Base-by-base conservation (phyloP, 169 alveolate species). In the Haemoproteus tartakovskyi region DNA sequence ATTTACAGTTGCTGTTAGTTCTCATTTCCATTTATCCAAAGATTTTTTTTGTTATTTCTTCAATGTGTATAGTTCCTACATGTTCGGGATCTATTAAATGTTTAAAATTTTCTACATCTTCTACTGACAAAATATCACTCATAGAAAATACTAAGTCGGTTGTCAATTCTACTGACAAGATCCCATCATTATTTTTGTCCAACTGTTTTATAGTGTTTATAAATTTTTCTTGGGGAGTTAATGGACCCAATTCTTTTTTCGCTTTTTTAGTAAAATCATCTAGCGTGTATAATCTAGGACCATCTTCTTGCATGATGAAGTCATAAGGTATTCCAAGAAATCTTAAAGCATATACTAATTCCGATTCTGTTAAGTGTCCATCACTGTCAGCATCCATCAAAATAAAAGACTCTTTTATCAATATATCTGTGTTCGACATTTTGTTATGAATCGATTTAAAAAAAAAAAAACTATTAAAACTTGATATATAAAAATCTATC, bases 311-410 rank as follows among this genome's bases (percentile, higher is more conserved):
- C 60, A 54, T 5, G 12, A 33, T 26, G 56, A 18, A 38, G 43
- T 67, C 74, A 12, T 26, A 27, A 36, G 56, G 11, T 1, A 67
- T 29, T 24, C 82, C 82, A 22, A 67, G 21, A 48, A 52, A 29
- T 26, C 82, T 51, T 67, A 67, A 16, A 38, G 74, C 82, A 54
- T 67, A 67, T 22, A 67, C 29, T 18, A 67, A 47, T 14, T 67
- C 82, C 38, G 26, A 26, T 4, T 14, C 26, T 16, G 74, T 27
- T 14, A 67, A 16, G 12, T 0, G 45, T 6, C 82, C 82, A 24
- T 51, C 82, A 9, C 48, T 22, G 37, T 67, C 47, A 22, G 18
- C 19, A 37, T 67, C 82, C 43, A 56, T 19, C 43, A 56, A 22
- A 30, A n/a, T 9, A 36, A 67, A 67, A 16, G 82, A 67, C 19